phyloP scores from a whole-genome alignment of 2,329 filamentous ascomycete species.

The Colletotrichum endophyticum region DNA sequence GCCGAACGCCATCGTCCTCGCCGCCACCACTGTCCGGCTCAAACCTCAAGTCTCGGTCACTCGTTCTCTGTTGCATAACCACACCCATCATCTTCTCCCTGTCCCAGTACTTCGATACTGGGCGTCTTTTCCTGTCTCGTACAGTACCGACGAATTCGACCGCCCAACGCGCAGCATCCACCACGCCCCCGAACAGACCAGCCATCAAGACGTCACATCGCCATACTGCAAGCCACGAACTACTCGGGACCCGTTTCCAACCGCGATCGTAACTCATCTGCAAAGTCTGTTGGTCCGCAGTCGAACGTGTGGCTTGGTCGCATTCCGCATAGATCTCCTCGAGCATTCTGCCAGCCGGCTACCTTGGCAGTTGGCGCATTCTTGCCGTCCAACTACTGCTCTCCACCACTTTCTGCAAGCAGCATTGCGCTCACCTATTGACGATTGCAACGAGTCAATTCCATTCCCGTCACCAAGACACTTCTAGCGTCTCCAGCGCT shows the following conservation, averaged over 20 bases:
- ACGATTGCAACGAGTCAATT: constrained; percentile 22
- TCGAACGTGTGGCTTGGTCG: constrained; percentile 16
- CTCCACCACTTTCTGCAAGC: constrained; percentile 17
- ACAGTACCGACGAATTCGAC: not conserved
- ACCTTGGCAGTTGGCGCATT: constrained; percentile 6
- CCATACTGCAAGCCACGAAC: not conserved
- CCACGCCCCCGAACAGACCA: not conserved
- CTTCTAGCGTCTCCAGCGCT: constrained; percentile 11
- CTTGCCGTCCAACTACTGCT: not conserved
- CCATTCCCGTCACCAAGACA: constrained; percentile 23
- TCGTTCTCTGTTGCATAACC: not conserved
- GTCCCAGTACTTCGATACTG: not conserved
- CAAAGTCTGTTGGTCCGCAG: not conserved
- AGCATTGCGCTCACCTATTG: not conserved
- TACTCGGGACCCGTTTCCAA: not conserved
- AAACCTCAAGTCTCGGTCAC: not conserved
- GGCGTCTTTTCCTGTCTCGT: not conserved
- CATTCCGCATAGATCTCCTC: constrained; percentile 19
- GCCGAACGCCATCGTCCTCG: not conserved
- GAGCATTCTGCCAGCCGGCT: not conserved
- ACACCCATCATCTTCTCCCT: not conserved
- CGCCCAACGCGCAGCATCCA: not conserved
- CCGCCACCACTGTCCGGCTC: not conserved
- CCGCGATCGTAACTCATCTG: not conserved
- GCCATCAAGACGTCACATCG: constrained; percentile 6